Percentiles rank a stretch among this genome's conserved stretches.
phyloP scores from a whole-genome alignment of 768 basidiomycete genomes.

The Leccinum boreale region DNA sequence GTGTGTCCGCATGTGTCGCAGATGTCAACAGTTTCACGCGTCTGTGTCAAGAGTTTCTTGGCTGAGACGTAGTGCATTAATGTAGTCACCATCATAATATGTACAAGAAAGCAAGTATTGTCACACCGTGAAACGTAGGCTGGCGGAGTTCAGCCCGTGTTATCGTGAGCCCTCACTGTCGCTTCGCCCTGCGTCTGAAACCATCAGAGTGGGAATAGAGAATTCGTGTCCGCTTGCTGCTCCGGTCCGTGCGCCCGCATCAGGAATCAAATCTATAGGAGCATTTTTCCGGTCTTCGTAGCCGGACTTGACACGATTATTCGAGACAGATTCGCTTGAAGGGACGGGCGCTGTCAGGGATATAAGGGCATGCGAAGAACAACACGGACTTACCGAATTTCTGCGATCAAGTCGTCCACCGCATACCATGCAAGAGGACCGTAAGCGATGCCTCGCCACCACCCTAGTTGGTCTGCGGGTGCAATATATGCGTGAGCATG shows the following conservation, averaged over 20 bases:
- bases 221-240: constrained; percentile 64
- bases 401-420: constrained; percentile 57
- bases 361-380: not conserved
- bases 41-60: not conserved
- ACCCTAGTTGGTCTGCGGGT: constrained; percentile 26
- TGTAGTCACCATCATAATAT: not conserved
- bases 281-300: not conserved
- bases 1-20: not conserved
- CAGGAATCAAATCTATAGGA: constrained; percentile 68
- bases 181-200: not conserved
- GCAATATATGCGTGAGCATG: constrained; percentile 73
- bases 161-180: not conserved
- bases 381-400: constrained; percentile 58
- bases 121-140: not conserved
- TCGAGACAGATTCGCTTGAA: constrained; percentile 49
- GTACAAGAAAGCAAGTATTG: constrained; percentile 18
- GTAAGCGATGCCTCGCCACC: not conserved
- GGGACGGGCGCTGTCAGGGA: constrained; percentile 1
- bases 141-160: not conserved
- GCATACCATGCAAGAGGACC: not conserved
- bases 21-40: not conserved
- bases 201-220: constrained; percentile 48
- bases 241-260: constrained; percentile 65
- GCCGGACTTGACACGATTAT: not conserved
- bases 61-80: not conserved